These are phyloP conservation scores for Diplogelasinospora grovesii DNA, from an alignment of 495 filamentous ascomycete genomes.

Conservation along the genomic window DNA sequence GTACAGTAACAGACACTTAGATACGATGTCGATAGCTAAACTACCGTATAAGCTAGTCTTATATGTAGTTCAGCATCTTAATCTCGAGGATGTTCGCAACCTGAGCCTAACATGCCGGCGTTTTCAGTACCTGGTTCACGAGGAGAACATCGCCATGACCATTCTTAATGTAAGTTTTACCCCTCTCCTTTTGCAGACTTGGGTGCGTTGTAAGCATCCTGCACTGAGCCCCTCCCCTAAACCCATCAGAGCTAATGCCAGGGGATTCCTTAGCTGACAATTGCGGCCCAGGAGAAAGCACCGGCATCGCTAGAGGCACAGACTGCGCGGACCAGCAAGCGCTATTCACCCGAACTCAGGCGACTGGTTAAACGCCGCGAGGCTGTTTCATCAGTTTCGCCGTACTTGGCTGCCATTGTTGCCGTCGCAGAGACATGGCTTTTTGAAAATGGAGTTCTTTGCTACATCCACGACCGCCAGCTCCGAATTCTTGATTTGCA, in stretches of 20 bases:
- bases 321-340: conserved; percentile 39
- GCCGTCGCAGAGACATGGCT: conserved; percentile 56
- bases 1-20: conserved; percentile 1
- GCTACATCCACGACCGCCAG: conserved; percentile 48
- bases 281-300: conserved; percentile 43
- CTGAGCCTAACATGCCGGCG: conserved; percentile 45
- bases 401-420: conserved; percentile 54
- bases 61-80: conserved; percentile 49
- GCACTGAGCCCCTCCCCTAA: conserved; percentile 10
- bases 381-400: conserved; percentile 55
- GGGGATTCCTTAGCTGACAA: conserved; percentile 11
- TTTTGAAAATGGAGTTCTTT: conserved; percentile 57
- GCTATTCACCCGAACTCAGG: conserved; percentile 51
- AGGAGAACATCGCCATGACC: conserved; percentile 55
- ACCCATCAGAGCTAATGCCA: too few relatives aligned
- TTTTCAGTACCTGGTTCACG: conserved; percentile 47
- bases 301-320: conserved; percentile 52
- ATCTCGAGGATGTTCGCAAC: conserved; percentile 44
- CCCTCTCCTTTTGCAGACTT: conserved; percentile 2
- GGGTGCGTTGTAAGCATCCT: too few relatives aligned
- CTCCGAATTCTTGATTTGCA: conserved; percentile 63
- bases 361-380: conserved; percentile 54
- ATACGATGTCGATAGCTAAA: conserved; percentile 21
- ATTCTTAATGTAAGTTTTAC: conserved; percentile 46
- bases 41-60: conserved; percentile 61